phyloP scores from a whole-genome alignment of 768 basidiomycete genomes.

The Floccularia luteovirens region DNA sequence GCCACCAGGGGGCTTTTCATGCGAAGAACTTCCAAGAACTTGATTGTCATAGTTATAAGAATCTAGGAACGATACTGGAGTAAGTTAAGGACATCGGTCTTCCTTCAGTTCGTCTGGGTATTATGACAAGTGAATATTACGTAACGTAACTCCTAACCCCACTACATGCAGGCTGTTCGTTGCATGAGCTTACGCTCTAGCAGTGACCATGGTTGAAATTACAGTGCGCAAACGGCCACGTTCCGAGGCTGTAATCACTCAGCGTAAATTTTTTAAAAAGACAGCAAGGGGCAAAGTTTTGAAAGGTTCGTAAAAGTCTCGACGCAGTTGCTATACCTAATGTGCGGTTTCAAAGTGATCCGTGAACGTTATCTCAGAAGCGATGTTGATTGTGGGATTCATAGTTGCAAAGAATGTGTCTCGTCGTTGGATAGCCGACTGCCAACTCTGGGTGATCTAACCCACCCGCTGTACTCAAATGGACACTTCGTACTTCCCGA shows the following conservation, averaged over 20 bases:
- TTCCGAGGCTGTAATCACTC: slow-evolving; percentile 67
- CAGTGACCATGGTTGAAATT: slow-evolving; percentile 48
- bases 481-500: slow-evolving; percentile 88
- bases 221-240: slow-evolving; percentile 66
- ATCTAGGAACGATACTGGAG: no score
- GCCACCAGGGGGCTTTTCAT: no score
- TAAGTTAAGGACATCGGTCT: no score
- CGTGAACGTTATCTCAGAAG: slow-evolving; percentile 91
- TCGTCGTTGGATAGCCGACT: slow-evolving; percentile 34
- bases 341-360: slow-evolving; percentile 47
- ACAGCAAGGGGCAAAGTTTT: slow-evolving; percentile 90
- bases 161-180: no score
- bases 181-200: no score
- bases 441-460: slow-evolving; percentile 48
- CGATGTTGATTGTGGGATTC: slow-evolving; percentile 84
- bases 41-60: no score
- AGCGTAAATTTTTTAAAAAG: slow-evolving; percentile 94
- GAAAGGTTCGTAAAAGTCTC: slow-evolving; percentile 53
- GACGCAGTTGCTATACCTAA: neutral
- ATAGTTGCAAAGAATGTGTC: slow-evolving; percentile 58
- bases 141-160: no score
- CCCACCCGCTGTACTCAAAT: slow-evolving; percentile 47
- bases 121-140: no score
- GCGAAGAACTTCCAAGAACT: no score
- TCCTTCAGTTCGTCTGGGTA: no score